A percentile compares a stretch with the other conserved stretches of the same genome.
These are phyloP conservation scores for Yamadazyma kanchanaburiensis DNA, from an alignment of 1,139 yeast species.

Conservation along the genomic window DNA sequence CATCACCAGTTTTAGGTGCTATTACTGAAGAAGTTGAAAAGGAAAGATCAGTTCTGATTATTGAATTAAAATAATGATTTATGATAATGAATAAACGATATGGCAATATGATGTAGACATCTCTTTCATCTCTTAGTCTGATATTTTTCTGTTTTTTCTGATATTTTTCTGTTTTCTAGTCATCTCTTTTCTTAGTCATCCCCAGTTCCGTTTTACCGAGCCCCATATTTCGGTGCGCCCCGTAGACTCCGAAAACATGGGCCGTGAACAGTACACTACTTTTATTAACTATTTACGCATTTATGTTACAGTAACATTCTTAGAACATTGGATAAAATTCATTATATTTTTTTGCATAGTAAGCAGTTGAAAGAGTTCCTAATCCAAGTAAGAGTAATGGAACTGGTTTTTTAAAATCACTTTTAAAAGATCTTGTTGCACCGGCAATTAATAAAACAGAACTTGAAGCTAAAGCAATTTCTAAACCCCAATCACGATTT, in stretches of 20 bases:
- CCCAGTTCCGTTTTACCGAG: too few species aligned
- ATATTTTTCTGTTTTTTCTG: too few species aligned
- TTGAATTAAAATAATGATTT: slow-evolving; percentile 19
- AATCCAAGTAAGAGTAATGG: slow-evolving; percentile 64
- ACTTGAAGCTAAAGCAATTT: slow-evolving; percentile 74
- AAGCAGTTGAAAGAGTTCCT: slow-evolving; percentile 64
- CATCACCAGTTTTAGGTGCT: slow-evolving; percentile 33
- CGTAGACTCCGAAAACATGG: too few species aligned
- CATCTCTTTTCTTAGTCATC: too few species aligned
- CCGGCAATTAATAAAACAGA: slow-evolving; percentile 66
- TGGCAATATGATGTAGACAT: background rate
- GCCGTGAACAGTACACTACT: background rate
- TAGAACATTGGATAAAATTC: slow-evolving; percentile 47
- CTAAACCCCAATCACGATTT: slow-evolving; percentile 78
- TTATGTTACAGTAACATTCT: background rate
- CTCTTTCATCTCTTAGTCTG: background rate
- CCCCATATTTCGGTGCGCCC: too few species aligned
- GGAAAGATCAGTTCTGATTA: slow-evolving; percentile 23
- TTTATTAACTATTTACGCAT: background rate
- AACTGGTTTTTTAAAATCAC: slow-evolving; percentile 64
- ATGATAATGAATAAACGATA: background rate
- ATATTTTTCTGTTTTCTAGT: too few species aligned
- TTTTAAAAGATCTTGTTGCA: slow-evolving; percentile 59
- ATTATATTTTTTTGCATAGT: slow-evolving; percentile 69
- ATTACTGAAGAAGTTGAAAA: slow-evolving; percentile 12